Evolutionary conservation across 2,329 filamentous ascomycete species (phyloP).

Genomic region (Thielaviopsis euricoi): DNA sequence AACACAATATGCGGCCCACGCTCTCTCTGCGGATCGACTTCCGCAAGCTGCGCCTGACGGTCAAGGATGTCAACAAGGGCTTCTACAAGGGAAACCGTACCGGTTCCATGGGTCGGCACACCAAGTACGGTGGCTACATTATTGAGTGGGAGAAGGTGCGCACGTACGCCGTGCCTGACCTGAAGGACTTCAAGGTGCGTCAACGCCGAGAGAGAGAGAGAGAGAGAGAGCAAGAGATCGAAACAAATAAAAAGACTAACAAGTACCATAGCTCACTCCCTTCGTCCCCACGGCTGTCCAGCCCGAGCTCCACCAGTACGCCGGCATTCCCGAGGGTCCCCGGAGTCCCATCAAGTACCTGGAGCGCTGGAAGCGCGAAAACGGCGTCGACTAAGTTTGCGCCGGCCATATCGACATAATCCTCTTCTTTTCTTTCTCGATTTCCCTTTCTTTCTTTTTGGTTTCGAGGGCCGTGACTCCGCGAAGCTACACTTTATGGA

Average conservation of each 20-base stretch:
- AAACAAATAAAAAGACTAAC: not conserved
- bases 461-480: too few species aligned
- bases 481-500: not conserved
- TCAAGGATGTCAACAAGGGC: slow-evolving; percentile 82
- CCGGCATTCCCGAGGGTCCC: slow-evolving; percentile 35
- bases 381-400: slow-evolving; percentile 36
- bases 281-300: slow-evolving; percentile 52
- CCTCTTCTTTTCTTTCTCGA: not conserved
- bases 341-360: slow-evolving; percentile 46
- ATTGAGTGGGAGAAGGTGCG: slow-evolving; percentile 80
- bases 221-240: not conserved
- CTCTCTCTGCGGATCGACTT: slow-evolving; percentile 49
- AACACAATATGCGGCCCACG: slow-evolving; percentile 46
- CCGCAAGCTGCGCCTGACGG: slow-evolving; percentile 66
- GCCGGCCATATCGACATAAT: not conserved
- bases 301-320: slow-evolving; percentile 35
- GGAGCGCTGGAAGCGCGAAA: slow-evolving; percentile 50
- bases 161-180: slow-evolving; percentile 67
- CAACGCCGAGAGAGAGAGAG: too few species aligned
- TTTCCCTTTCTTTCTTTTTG: too few species aligned
- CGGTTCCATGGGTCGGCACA: slow-evolving; percentile 73
- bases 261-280: slow-evolving; percentile 49
- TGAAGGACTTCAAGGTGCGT: slow-evolving; percentile 58
- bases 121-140: slow-evolving; percentile 65
- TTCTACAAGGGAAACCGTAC: slow-evolving; percentile 95